Evolutionary conservation across 2,329 filamentous ascomycete species (phyloP).

Genomic region (Alternaria hordeiaustralica): DNA sequence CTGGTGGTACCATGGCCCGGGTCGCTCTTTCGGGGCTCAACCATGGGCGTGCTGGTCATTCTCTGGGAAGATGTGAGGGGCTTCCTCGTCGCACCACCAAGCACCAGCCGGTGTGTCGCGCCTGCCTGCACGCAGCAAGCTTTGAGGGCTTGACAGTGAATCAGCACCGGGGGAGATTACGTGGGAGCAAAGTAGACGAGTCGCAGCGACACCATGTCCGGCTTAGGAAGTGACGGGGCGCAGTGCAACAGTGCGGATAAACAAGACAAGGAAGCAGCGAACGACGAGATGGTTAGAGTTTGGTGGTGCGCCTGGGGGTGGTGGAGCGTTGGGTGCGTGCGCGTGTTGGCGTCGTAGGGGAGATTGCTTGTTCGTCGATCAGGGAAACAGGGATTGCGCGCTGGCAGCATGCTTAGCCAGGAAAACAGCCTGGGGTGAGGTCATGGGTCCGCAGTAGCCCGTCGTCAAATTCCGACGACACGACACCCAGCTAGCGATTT

Average conservation of each 20-base stretch:
- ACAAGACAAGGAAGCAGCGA: neutral
- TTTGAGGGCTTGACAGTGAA: constrained; percentile 25
- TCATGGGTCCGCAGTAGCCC: constrained; percentile 2
- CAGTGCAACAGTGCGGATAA: constrained; percentile 6
- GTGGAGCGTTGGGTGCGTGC: constrained; percentile 8
- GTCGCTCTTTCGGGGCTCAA: constrained; percentile 36
- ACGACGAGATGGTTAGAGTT: neutral
- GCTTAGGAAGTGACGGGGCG: neutral
- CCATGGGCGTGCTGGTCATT: constrained; percentile 41
- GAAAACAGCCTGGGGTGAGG: constrained; percentile 1
- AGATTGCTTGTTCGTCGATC: constrained; percentile 21
- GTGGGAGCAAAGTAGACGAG: constrained; percentile 34
- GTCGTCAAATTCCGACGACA: neutral
- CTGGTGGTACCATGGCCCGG: constrained; percentile 14
- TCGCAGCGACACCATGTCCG: constrained; percentile 34
- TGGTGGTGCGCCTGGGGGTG: constrained; percentile 3
- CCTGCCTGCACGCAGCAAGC: constrained; percentile 8
- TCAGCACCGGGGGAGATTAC: constrained; percentile 29
- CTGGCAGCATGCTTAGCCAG: constrained; percentile 1
- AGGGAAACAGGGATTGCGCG: constrained; percentile 27
- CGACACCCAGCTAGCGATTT: neutral
- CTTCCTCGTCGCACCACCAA: constrained; percentile 25
- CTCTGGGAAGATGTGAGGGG: constrained; percentile 25
- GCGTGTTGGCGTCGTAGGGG: constrained; percentile 1
- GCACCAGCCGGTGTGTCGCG: constrained; percentile 21